A percentile compares a stretch with the other conserved stretches of the same genome.
phyloP scores from a whole-genome alignment of 2,329 filamentous ascomycete species.

The Clonostachys byssicola region DNA sequence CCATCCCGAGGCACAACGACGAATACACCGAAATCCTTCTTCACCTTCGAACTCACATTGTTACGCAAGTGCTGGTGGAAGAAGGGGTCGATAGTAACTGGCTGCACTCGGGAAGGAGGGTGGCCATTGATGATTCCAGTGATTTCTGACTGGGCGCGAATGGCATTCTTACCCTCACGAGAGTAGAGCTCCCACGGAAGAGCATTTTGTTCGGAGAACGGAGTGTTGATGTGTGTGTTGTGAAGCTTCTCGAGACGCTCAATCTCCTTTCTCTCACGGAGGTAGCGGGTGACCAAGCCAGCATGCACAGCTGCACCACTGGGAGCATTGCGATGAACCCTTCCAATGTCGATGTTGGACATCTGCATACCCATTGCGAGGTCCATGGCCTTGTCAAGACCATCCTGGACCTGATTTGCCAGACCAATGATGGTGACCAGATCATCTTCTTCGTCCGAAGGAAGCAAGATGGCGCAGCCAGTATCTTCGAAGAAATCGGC shows the following conservation, averaged over 20 bases:
- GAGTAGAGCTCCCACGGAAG: constrained; percentile 87
- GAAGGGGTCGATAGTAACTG: constrained; percentile 70
- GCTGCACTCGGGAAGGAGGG: constrained; percentile 66
- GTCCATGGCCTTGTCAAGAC: constrained; percentile 81
- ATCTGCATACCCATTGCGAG: constrained; percentile 84
- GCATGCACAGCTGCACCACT: constrained; percentile 74
- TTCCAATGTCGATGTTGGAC: constrained; percentile 76
- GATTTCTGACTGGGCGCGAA: constrained; percentile 72
- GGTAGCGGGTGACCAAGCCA: constrained; percentile 80
- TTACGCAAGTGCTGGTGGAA: constrained; percentile 70
- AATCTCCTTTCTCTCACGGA: constrained; percentile 77
- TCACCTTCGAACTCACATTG: constrained; percentile 58
- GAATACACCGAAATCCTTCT: constrained; percentile 67
- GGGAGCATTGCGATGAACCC: constrained; percentile 71
- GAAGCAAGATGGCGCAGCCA: constrained; percentile 83
- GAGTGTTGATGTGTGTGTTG: constrained; percentile 83
- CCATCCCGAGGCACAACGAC: constrained; percentile 64
- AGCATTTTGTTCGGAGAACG: constrained; percentile 62
- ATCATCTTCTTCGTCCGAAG: constrained; percentile 73
- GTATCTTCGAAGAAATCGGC: constrained; percentile 89
- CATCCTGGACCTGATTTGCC: constrained; percentile 65
- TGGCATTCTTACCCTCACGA: constrained; percentile 76
- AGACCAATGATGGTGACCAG: constrained; percentile 83
- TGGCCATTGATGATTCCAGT: constrained; percentile 69
- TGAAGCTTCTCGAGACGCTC: constrained; percentile 77